Conservation (phyloP, 257 asterid genomes). For the Solanum ossicruentum region DNA sequence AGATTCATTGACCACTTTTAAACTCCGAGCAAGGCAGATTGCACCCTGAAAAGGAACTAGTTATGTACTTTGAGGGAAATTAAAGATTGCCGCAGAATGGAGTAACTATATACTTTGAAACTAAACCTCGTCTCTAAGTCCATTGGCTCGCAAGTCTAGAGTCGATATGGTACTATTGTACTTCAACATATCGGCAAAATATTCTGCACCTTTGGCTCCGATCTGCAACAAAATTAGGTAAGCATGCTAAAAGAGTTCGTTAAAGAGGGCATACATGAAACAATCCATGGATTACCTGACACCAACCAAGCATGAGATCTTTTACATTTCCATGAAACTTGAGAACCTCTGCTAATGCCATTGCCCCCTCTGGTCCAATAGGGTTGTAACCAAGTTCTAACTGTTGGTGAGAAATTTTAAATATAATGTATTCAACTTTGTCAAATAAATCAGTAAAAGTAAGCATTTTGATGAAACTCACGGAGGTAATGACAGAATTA, state of each 20-base stretch:
- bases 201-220: slow-evolving; percentile 73
- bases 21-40: slow-evolving; percentile 76
- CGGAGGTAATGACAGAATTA: slow-evolving; percentile 65
- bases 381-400: slow-evolving; percentile 96
- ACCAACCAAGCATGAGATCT: slow-evolving; percentile 93
- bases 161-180: slow-evolving; percentile 69
- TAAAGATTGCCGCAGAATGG: background rate
- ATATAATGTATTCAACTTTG: background rate
- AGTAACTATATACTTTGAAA: background rate
- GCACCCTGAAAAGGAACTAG: slow-evolving; percentile 51
- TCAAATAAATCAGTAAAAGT: background rate
- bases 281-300: slow-evolving; percentile 52
- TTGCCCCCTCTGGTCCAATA: slow-evolving; percentile 87
- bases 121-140: slow-evolving; percentile 86
- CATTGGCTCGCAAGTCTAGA: slow-evolving; percentile 86
- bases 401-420: slow-evolving; percentile 19
- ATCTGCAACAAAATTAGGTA: slow-evolving; percentile 32
- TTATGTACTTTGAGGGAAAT: background rate
- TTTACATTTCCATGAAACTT: slow-evolving; percentile 77
- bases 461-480: slow-evolving; percentile 22
- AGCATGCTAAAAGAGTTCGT: slow-evolving; percentile 3
- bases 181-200: slow-evolving; percentile 82
- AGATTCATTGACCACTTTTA: slow-evolving; percentile 83
- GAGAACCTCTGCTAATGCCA: slow-evolving; percentile 82
- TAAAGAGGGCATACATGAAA: background rate